Conservation (phyloP, 2,329 filamentous ascomycete genomes). For the Chlorencoelia australis region DNA sequence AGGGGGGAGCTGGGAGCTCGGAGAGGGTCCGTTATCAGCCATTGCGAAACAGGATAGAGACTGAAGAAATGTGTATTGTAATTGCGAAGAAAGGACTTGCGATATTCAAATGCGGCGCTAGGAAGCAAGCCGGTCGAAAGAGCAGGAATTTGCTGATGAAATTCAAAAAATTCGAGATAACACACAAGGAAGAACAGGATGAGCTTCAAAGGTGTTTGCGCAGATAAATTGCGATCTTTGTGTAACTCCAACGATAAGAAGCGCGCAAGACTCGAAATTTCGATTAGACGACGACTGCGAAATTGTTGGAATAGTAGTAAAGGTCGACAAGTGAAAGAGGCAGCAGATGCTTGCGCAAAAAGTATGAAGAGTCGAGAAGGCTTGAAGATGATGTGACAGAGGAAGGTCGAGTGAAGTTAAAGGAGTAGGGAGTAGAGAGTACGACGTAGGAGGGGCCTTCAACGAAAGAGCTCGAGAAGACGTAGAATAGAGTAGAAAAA, state of each 20-base stretch:
- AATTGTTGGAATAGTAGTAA: constrained; percentile 21
- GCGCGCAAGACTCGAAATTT: constrained; percentile 21
- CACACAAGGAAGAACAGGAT: constrained; percentile 16
- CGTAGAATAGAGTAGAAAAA: constrained; percentile 14
- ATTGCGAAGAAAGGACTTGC: constrained; percentile 11
- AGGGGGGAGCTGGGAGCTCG: constrained; percentile 57
- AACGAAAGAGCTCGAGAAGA: constrained; percentile 17
- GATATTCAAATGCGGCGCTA: constrained; percentile 18
- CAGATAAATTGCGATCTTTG: constrained; percentile 16
- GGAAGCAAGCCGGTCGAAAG: constrained; percentile 10
- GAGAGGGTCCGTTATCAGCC: constrained; percentile 63
- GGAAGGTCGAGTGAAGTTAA: constrained; percentile 15
- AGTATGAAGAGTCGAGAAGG: constrained; percentile 16
- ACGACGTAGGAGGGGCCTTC: constrained; percentile 13
- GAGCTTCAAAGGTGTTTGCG: constrained; percentile 13
- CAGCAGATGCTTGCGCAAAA: too few relatives aligned
- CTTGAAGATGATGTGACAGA: constrained; percentile 20
- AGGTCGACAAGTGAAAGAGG: constrained; percentile 21
- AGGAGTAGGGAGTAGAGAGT: constrained; percentile 12
- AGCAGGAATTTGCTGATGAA: constrained; percentile 14
- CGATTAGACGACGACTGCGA: constrained; percentile 18
- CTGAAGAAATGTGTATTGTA: constrained; percentile 16
- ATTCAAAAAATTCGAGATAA: constrained; percentile 13
- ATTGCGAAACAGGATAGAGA: constrained; percentile 40
- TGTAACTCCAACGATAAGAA: constrained; percentile 26